Conservation (phyloP, 2,329 filamentous ascomycete genomes). For the Arthroderma sp. region DNA sequence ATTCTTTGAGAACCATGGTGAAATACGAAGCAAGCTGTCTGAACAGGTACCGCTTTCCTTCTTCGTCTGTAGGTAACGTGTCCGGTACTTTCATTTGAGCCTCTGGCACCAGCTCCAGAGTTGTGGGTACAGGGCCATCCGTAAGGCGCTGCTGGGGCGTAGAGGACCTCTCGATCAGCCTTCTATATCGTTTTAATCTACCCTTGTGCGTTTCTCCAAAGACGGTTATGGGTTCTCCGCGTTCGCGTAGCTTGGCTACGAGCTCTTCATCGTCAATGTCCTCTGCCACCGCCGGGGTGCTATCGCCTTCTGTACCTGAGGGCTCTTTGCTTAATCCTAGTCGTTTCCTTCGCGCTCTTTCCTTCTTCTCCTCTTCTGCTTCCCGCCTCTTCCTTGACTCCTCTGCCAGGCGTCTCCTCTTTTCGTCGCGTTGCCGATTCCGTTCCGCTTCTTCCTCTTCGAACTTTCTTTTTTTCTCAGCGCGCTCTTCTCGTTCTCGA, state of each 20-base stretch:
- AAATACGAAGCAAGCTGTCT: slow-evolving; percentile 90
- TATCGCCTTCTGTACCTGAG: slow-evolving; percentile 29
- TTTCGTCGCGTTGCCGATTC: slow-evolving; percentile 61
- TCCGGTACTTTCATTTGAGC: slow-evolving; percentile 73
- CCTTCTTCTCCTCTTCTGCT: slow-evolving; percentile 60
- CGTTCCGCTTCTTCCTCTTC: slow-evolving; percentile 73
- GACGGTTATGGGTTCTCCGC: slow-evolving; percentile 59
- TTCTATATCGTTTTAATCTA: slow-evolving; percentile 57
- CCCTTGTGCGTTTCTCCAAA: slow-evolving; percentile 70
- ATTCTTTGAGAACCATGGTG: slow-evolving; percentile 84
- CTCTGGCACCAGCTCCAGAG: slow-evolving; percentile 63
- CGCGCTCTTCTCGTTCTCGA: slow-evolving; percentile 54
- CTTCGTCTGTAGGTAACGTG: slow-evolving; percentile 49
- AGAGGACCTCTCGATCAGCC: slow-evolving; percentile 37
- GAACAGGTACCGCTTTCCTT: slow-evolving; percentile 59
- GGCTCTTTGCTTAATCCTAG: slow-evolving; percentile 63
- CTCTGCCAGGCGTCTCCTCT: slow-evolving; percentile 66
- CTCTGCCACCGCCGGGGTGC: slow-evolving; percentile 17
- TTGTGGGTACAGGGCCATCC: slow-evolving; percentile 76
- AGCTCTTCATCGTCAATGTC: slow-evolving; percentile 49
- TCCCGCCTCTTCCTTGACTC: slow-evolving; percentile 59
- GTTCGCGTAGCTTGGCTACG: slow-evolving; percentile 49
- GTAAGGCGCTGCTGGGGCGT: slow-evolving; percentile 37
- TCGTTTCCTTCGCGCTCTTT: slow-evolving; percentile 57
- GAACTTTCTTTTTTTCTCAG: slow-evolving; percentile 68